Evolutionary conservation across 768 basidiomycete species (phyloP), one percentile per base, ranked within the genome.

Genomic region (Russula griseocarnosa): DNA sequence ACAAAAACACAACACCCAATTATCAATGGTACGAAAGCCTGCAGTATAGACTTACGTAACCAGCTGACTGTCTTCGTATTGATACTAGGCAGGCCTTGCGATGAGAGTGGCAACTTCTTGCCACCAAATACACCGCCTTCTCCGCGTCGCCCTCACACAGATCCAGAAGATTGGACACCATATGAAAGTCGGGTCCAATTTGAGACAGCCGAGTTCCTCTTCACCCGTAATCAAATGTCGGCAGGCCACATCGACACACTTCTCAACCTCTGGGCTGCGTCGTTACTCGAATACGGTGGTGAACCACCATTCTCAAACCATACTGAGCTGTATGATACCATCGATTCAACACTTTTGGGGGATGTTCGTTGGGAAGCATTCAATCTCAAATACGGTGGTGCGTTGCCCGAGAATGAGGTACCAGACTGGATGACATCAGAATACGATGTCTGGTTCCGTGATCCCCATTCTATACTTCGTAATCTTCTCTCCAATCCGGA

Each of bases 131-230:
- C 57, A 4, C 58, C 50, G 11, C 66, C 68, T 8, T 50, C 60
- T 13, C 62, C 65, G 9, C 61, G 34, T 5, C 30, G 18, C 1
- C 32, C 32, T 34, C 32, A 5, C 0, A 5, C 46, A 36, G 4
- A 9, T 3, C 44, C 9, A n/a, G 61, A 57, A 11, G 66, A 69
- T 18, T 73, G 71, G 70, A 28, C 46, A 3, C 72, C 73, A 5
- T 74, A 66, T 28, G 8, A 58, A 0, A 57, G 30, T 13, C 58
- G 71, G 20, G 66, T 4, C 65, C 32, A 70, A 47, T 74, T 73
- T 38, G 66, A 67, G 28, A 2, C 68, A 4, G 69, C 73, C 0
- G 70, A 76, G 6, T 69, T 74, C 38, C 49, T 72, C 0, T 75
- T 30, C 26, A 11, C 20, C 7, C 38, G 28, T 16, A 38, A 24